A percentile compares a stretch with the other conserved stretches of the same genome.
These are phyloP conservation scores for Earliella scabrosa DNA, from an alignment of 1,284 basidiomycete species.

Conservation along the genomic window DNA sequence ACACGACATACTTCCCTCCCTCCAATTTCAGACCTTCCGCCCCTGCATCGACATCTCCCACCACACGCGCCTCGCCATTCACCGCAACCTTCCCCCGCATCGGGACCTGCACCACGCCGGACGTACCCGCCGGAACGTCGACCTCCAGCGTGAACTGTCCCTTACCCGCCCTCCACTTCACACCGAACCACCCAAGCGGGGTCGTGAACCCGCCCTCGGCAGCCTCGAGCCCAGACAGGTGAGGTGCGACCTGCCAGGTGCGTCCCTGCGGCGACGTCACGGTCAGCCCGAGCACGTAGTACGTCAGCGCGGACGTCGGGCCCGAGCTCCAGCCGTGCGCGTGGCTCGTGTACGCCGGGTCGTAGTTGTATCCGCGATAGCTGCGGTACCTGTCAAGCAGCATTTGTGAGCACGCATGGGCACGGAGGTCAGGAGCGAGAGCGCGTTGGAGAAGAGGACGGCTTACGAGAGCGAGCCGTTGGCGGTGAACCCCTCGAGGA, in stretches of 20 bases:
- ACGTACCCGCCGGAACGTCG: constrained; percentile 39
- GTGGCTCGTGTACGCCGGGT: constrained; percentile 51
- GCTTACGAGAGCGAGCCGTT: constrained; percentile 53
- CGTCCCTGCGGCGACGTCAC: constrained; percentile 42
- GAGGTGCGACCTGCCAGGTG: constrained; percentile 48
- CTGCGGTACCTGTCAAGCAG: constrained; percentile 48
- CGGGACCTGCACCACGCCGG: constrained; percentile 36
- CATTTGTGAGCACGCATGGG: no score
- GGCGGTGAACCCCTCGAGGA: constrained; percentile 54
- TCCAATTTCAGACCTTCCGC: constrained; percentile 12
- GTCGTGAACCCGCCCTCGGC: constrained; percentile 50
- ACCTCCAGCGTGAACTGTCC: constrained; percentile 33
- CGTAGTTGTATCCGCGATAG: constrained; percentile 52
- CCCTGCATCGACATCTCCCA: background rate
- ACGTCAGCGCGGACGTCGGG: constrained; percentile 42
- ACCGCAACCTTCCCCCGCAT: constrained; percentile 36
- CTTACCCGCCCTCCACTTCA: constrained; percentile 34
- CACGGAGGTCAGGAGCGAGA: background rate
- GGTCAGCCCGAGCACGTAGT: constrained; percentile 48
- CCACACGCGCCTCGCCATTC: constrained; percentile 20
- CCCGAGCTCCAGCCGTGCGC: constrained; percentile 43
- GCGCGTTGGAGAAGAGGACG: background rate
- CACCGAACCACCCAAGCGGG: constrained; percentile 45
- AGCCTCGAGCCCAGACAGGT: constrained; percentile 41
- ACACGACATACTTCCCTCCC: constrained; percentile 20